Conservation (phyloP, 176 grass and related monocot genomes). For the Ensete glaucum region DNA sequence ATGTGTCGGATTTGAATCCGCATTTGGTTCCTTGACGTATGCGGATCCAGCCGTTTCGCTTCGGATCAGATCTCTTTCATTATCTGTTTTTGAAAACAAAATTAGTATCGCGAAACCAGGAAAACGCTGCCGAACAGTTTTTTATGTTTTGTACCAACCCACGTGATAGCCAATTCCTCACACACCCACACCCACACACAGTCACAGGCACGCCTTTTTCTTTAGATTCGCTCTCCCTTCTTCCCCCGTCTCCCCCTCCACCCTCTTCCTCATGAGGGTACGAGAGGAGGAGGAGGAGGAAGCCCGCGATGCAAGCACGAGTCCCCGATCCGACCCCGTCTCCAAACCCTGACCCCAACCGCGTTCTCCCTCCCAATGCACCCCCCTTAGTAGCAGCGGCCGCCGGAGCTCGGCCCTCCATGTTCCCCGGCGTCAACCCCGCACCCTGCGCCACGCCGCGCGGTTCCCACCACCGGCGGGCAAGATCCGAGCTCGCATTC, state of each 20-base stretch:
- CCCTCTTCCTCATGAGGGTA: neutral
- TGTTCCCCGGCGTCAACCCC: neutral
- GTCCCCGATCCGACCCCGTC: conserved; percentile 40
- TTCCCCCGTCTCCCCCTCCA: neutral
- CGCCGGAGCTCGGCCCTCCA: neutral
- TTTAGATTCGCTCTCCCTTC: no score
- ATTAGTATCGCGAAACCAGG: no score
- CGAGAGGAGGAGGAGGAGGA: conserved; percentile 39
- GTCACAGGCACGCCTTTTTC: no score
- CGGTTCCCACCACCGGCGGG: conserved; percentile 71
- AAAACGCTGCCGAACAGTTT: no score
- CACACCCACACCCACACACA: no score
- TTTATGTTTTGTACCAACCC: no score
- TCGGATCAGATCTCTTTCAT: no score
- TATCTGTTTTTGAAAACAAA: no score
- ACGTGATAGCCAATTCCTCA: no score
- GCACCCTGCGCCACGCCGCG: conserved; percentile 25
- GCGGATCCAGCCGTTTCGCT: no score
- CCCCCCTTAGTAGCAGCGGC: neutral
- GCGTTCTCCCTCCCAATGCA: conserved; percentile 16
- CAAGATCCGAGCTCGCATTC: conserved; percentile 96
- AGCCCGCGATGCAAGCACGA: conserved; percentile 61
- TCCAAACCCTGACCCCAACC: conserved; percentile 18
- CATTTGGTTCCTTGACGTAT: no score
- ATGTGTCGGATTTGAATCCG: no score